Conservation (phyloP, 495 filamentous ascomycete species). For the Daldinia vernicosa region DNA sequence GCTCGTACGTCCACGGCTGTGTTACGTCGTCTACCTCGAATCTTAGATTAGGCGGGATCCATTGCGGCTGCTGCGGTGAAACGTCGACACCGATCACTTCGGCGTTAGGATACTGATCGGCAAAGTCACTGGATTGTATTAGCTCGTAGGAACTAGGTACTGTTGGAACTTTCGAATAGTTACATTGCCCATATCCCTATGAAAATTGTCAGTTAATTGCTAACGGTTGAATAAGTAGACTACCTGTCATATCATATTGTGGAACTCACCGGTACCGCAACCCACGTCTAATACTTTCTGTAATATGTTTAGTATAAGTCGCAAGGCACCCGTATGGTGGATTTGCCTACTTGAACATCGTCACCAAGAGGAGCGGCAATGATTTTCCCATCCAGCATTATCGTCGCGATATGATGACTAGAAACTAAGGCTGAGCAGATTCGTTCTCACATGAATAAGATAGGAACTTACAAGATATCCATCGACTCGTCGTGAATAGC, state of each 20-base stretch:
- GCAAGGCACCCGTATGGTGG: not conserved
- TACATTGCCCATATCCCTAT: conserved; percentile 54
- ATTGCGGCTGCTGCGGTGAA: conserved; percentile 59
- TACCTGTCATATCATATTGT: not conserved
- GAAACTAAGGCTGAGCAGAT: not conserved
- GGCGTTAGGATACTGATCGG: conserved; percentile 61
- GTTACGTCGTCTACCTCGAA: conserved; percentile 67
- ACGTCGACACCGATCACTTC: conserved; percentile 67
- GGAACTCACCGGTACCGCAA: conserved; percentile 48
- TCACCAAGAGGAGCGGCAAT: conserved; percentile 47
- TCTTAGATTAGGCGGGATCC: conserved; percentile 59
- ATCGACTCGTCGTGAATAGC: conserved; percentile 47
- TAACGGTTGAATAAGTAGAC: not conserved
- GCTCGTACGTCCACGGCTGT: conserved; percentile 58
- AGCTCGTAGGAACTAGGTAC: conserved; percentile 2
- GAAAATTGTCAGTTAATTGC: not conserved
- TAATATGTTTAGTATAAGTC: not conserved
- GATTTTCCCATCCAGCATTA: conserved; percentile 56
- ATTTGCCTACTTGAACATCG: conserved; percentile 40
- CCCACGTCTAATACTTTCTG: conserved; percentile 52
- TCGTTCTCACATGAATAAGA: not conserved
- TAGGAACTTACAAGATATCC: conserved; percentile 47
- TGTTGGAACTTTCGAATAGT: not conserved
- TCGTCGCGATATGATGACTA: conserved; percentile 49
- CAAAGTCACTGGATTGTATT: conserved; percentile 59